Percentiles rank a stretch among this genome's conserved stretches.
phyloP scores from a whole-genome alignment of 345 rosid genomes.

The Theobroma cacao region DNA sequence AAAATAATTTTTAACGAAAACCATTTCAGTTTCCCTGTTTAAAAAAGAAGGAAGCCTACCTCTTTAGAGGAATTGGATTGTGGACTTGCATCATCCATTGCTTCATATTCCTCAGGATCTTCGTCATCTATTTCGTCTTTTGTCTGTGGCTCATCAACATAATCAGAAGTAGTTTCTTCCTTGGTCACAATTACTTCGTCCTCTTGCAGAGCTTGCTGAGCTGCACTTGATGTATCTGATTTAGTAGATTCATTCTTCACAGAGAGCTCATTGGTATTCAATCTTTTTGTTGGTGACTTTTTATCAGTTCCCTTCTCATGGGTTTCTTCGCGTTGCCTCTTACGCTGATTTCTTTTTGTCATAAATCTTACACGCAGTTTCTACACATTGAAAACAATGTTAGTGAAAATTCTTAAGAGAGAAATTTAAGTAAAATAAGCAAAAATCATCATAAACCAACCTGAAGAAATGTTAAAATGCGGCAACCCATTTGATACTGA shows the following conservation, averaged over 20 bases:
- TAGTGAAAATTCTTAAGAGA: neutral
- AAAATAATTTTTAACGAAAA: neutral
- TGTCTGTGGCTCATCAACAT: constrained; percentile 35
- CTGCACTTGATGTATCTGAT: constrained; percentile 29
- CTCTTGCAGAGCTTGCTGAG: constrained; percentile 34
- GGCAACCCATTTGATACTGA: constrained; percentile 91
- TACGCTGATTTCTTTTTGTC: constrained; percentile 67
- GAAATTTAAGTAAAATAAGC: constrained; percentile 8
- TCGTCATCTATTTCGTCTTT: constrained; percentile 27
- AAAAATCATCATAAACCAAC: constrained; percentile 34
- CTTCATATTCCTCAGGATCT: constrained; percentile 61
- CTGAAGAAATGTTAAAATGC: constrained; percentile 76
- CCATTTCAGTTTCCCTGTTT: neutral
- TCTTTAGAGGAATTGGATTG: constrained; percentile 42
- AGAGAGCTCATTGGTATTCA: constrained; percentile 51
- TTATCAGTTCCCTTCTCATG: constrained; percentile 42
- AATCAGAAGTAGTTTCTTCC: constrained; percentile 32
- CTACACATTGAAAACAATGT: constrained; percentile 31
- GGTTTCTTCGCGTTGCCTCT: constrained; percentile 67
- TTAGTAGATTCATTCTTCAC: constrained; percentile 36
- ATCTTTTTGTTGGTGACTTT: constrained; percentile 44
- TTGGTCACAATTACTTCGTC: constrained; percentile 34
- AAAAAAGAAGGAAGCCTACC: constrained; percentile 35
- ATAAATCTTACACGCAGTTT: constrained; percentile 64
- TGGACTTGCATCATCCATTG: constrained; percentile 46